These are phyloP conservation scores for Tagetes erecta DNA, from an alignment of 129 eudicot genomes.

Conservation along the genomic window DNA sequence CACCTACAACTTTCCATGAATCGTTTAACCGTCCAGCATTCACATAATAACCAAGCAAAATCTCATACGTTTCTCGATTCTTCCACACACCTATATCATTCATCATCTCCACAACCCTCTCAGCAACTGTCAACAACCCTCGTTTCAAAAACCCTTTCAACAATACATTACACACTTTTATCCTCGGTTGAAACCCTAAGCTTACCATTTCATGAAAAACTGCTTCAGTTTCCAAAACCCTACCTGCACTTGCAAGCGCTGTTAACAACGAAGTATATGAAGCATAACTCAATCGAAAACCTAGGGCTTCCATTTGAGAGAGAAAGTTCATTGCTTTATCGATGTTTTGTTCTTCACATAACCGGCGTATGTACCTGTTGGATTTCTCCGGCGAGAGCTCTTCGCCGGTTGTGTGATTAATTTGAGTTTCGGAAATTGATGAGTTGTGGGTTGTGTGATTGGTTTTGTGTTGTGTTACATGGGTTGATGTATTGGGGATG, in stretches of 20 bases:
- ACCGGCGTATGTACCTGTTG: constrained; percentile 45
- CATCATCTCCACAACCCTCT: constrained; percentile 41
- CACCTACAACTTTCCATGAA: constrained; percentile 65
- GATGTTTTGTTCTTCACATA: constrained; percentile 50
- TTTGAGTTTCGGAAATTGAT: constrained; percentile 19
- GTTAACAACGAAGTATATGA: constrained; percentile 49
- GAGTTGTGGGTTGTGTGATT: constrained; percentile 10
- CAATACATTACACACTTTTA: constrained; percentile 51
- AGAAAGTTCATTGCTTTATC: constrained; percentile 64
- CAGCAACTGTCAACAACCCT: constrained; percentile 60
- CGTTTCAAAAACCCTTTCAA: constrained; percentile 57
- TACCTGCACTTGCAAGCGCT: constrained; percentile 57
- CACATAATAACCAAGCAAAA: constrained; percentile 62
- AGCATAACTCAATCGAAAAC: constrained; percentile 41
- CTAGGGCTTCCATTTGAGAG: constrained; percentile 70
- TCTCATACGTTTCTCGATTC: constrained; percentile 65
- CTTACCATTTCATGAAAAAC: constrained; percentile 59
- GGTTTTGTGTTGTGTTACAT: background rate
- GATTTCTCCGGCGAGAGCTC: constrained; percentile 58
- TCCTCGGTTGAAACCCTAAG: constrained; percentile 49
- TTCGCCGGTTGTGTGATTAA: constrained; percentile 17
- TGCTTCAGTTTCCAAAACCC: constrained; percentile 73
- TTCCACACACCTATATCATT: constrained; percentile 42
- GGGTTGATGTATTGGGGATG: constrained; percentile 12
- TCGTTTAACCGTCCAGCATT: constrained; percentile 62